Evolutionary conservation across 495 filamentous ascomycete species (phyloP).

Genomic region (Hypoxylon fragiforme): DNA sequence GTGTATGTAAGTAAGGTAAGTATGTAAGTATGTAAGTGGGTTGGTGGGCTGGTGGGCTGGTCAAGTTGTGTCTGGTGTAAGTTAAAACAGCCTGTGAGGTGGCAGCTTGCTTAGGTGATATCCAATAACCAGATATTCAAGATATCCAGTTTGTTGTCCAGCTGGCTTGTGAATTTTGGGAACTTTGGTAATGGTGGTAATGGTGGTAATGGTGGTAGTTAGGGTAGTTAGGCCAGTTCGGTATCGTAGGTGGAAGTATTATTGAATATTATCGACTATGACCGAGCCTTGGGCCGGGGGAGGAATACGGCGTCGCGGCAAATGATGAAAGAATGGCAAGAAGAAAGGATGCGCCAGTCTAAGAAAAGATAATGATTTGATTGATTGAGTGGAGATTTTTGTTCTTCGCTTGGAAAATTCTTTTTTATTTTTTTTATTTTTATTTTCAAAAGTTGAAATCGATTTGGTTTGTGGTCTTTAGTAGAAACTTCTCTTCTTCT

Average conservation of each 20-base stretch:
- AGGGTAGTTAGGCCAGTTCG: neutral
- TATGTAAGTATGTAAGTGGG: neutral
- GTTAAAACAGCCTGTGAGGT: neutral
- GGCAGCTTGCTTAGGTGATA: too few species aligned
- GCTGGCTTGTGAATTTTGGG: too few species aligned
- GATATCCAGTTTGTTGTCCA: too few species aligned
- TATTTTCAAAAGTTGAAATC: slow-evolving; percentile 34
- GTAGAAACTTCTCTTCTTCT: slow-evolving; percentile 18
- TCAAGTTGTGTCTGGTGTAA: neutral
- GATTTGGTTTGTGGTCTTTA: slow-evolving; percentile 33
- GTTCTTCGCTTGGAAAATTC: slow-evolving; percentile 26
- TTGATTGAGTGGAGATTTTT: slow-evolving; percentile 32
- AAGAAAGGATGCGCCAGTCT: slow-evolving; percentile 28
- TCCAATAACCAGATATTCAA: too few species aligned
- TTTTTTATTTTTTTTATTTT: too few species aligned
- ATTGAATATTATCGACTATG: slow-evolving; percentile 11
- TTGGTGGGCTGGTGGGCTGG: neutral
- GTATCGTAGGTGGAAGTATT: slow-evolving; percentile 6
- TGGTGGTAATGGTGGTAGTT: neutral
- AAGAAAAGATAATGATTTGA: slow-evolving; percentile 13
- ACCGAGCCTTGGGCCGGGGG: slow-evolving; percentile 31
- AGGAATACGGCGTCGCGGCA: slow-evolving; percentile 39
- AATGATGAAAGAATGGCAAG: slow-evolving; percentile 8
- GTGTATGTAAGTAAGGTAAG: slow-evolving; percentile 28
- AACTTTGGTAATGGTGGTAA: neutral